Conservation (phyloP, 352 stramenopile species). For the Pythium folliculosum region DNA sequence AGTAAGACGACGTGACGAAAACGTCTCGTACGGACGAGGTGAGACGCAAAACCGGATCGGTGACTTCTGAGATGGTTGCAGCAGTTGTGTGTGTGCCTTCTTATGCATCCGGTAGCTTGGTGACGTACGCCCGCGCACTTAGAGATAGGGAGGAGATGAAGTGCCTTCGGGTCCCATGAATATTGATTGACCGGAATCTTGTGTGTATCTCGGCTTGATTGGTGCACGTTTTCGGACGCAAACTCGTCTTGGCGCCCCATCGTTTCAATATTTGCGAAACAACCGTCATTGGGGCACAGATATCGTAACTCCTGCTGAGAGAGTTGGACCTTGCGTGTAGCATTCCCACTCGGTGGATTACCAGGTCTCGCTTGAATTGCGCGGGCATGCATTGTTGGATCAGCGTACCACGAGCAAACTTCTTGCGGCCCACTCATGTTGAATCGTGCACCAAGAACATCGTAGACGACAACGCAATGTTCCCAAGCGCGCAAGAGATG, state of each 20-base stretch:
- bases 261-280: too few relatives aligned
- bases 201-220: background rate
- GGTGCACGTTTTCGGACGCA: too few relatives aligned
- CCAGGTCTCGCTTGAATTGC: too few relatives aligned
- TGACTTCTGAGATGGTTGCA: background rate
- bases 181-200: background rate
- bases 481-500: slow-evolving; percentile 7
- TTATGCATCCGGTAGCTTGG: background rate
- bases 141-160: background rate
- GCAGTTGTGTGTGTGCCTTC: background rate
- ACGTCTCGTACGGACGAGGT: too few relatives aligned
- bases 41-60: too few relatives aligned
- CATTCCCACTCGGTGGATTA: too few relatives aligned
- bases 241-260: too few relatives aligned
- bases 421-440: background rate
- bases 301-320: too few relatives aligned
- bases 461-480: slow-evolving; percentile 11
- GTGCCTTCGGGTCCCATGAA: background rate
- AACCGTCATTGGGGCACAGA: too few relatives aligned
- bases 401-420: too few relatives aligned
- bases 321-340: too few relatives aligned
- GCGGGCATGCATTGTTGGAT: too few relatives aligned
- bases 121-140: background rate
- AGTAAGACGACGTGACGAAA: background rate
- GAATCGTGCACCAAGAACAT: slow-evolving; percentile 6